Percentiles rank a stretch among this genome's conserved stretches.
Conservation (phyloP, 345 rosid species). For the Odontarrhena argentea region DNA sequence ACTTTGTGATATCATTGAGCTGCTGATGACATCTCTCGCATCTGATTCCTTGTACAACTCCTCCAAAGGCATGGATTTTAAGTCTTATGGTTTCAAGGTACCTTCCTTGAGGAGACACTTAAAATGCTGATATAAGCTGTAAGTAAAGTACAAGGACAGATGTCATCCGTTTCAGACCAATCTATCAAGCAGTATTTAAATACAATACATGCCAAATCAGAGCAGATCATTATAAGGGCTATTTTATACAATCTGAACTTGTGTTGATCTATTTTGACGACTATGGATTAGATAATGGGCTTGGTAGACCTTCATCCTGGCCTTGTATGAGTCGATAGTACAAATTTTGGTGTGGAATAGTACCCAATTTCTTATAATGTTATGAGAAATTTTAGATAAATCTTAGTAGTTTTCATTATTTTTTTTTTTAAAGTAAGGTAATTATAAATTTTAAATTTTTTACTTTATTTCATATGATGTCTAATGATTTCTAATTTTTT, state of each 20-base stretch:
- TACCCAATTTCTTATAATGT: too few species aligned
- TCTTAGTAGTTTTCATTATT: too few species aligned
- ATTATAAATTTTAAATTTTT: too few species aligned
- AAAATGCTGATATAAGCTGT: conserved; percentile 55
- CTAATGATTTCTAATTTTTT: too few species aligned
- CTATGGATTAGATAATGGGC: too few species aligned
- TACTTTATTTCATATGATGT: too few species aligned
- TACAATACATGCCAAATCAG: neutral
- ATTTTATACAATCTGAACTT: neutral
- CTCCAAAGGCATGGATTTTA: conserved; percentile 46
- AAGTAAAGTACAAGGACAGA: conserved; percentile 13
- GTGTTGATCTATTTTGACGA: too few species aligned
- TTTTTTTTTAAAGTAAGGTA: too few species aligned
- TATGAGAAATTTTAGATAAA: too few species aligned
- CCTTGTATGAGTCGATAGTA: too few species aligned
- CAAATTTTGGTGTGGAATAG: too few species aligned
- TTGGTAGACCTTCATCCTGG: too few species aligned
- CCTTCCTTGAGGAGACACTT: conserved; percentile 45
- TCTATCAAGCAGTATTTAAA: conserved; percentile 9
- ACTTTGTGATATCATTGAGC: conserved; percentile 85
- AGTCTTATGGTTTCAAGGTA: conserved; percentile 32
- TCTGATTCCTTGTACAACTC: conserved; percentile 63
- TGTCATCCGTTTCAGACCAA: conserved; percentile 19
- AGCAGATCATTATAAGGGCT: conserved; percentile 1
- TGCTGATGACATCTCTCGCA: conserved; percentile 82